Conservation (phyloP, 179 eudicot genomes). For the Actinidia polygama region DNA sequence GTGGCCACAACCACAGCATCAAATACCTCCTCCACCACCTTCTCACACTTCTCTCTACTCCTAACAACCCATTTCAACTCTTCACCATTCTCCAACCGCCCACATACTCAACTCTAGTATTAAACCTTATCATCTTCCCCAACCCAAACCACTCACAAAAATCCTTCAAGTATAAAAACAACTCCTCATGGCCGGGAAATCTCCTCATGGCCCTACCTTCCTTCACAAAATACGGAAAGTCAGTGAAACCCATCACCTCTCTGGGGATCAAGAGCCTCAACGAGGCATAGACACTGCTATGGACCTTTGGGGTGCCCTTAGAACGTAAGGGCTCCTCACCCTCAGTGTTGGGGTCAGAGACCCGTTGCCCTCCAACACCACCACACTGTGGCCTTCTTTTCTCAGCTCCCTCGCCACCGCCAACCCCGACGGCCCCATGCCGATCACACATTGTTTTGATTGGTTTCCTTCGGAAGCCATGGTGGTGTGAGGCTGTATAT, state of each 20-base stretch:
- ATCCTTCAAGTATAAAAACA: slow-evolving; percentile 58
- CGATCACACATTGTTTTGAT: slow-evolving; percentile 64
- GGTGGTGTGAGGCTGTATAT: too few species aligned
- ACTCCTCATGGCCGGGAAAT: slow-evolving; percentile 74
- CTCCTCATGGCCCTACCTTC: slow-evolving; percentile 79
- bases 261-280: slow-evolving; percentile 69
- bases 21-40: slow-evolving; percentile 68
- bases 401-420: slow-evolving; percentile 79
- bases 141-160: slow-evolving; percentile 70
- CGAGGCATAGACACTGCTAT: slow-evolving; percentile 74
- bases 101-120: slow-evolving; percentile 72
- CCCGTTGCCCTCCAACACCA: slow-evolving; percentile 86
- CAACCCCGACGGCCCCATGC: slow-evolving; percentile 78
- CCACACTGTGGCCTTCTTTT: slow-evolving; percentile 73
- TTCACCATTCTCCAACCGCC: slow-evolving; percentile 44
- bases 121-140: slow-evolving; percentile 71
- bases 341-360: slow-evolving; percentile 58
- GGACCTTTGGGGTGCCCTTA: slow-evolving; percentile 49
- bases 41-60: slow-evolving; percentile 42
- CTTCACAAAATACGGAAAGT: slow-evolving; percentile 69
- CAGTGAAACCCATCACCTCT: slow-evolving; percentile 77
- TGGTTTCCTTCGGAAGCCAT: slow-evolving; percentile 48
- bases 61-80: slow-evolving; percentile 71
- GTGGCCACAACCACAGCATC: slow-evolving; percentile 89
- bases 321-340: slow-evolving; percentile 72